phyloP scores from a whole-genome alignment of 805 yeast genomes.

The Saccharomycopsis fodiens region DNA sequence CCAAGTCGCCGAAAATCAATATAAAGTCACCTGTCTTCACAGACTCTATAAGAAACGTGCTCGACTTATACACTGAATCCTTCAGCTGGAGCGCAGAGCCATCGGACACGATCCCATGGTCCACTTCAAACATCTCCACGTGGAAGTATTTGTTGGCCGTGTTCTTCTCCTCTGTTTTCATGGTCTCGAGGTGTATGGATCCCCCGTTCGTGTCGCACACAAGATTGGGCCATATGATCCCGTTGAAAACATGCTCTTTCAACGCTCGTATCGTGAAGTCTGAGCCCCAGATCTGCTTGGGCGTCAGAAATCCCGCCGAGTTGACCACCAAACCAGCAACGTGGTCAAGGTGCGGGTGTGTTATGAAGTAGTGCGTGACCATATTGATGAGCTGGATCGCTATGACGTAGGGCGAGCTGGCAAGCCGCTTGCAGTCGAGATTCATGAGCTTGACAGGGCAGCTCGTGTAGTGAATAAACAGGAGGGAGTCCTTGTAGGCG shows the following conservation, averaged over 20 bases:
- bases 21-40: slow-evolving; percentile 30
- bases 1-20: slow-evolving; percentile 79
- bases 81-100: slow-evolving; percentile 24
- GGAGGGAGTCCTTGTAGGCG: slow-evolving; percentile 29
- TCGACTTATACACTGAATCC: slow-evolving; percentile 30
- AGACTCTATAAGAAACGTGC: slow-evolving; percentile 53
- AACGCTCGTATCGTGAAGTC: slow-evolving; percentile 45
- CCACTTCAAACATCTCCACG: slow-evolving; percentile 32
- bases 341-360: slow-evolving; percentile 87
- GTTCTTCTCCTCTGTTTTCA: slow-evolving; percentile 7
- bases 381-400: slow-evolving; percentile 30
- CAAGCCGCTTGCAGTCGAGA: slow-evolving; percentile 3
- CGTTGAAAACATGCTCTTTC: slow-evolving; percentile 57
- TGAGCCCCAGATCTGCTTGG: slow-evolving; percentile 47
- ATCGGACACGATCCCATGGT: slow-evolving; percentile 36
- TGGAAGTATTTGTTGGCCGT: slow-evolving; percentile 18
- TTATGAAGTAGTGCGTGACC: slow-evolving; percentile 43
- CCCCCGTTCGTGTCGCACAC: slow-evolving; percentile 25
- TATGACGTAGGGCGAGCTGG: slow-evolving; percentile 25
- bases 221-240: slow-evolving; percentile 71
- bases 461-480: slow-evolving; percentile 25
- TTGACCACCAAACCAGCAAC: slow-evolving; percentile 61
- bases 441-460: slow-evolving; percentile 28
- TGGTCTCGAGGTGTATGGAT: slow-evolving; percentile 24
- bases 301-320: slow-evolving; percentile 44